These are phyloP conservation scores for Trichocladium antarcticum DNA, from an alignment of 495 filamentous ascomycete species.

Conservation along the genomic window DNA sequence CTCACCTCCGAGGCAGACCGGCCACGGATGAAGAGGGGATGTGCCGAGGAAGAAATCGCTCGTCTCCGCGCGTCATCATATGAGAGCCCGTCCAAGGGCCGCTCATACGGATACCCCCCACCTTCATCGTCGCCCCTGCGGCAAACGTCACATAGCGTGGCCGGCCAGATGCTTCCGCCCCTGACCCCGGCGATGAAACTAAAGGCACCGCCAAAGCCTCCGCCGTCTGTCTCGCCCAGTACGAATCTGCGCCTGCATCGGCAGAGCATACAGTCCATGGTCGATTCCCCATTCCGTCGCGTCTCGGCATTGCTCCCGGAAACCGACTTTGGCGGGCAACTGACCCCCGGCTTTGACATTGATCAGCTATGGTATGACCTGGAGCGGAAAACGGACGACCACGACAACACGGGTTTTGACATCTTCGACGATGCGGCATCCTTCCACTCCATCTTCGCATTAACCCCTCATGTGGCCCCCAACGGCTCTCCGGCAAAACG, in stretches of 20 bases:
- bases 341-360: slow-evolving; percentile 69
- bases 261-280: slow-evolving; percentile 71
- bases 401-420: slow-evolving; percentile 52
- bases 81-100: slow-evolving; percentile 71
- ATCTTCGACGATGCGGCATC: slow-evolving; percentile 56
- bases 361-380: slow-evolving; percentile 30
- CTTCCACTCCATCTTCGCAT: slow-evolving; percentile 31
- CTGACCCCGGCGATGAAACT: slow-evolving; percentile 82
- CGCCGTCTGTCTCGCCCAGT: slow-evolving; percentile 82
- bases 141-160: slow-evolving; percentile 35
- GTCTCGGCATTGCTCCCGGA: slow-evolving; percentile 46
- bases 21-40: slow-evolving; percentile 70
- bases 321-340: slow-evolving; percentile 49
- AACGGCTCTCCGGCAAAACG: slow-evolving; percentile 69
- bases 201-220: slow-evolving; percentile 67
- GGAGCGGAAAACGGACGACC: slow-evolving; percentile 41
- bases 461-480: slow-evolving; percentile 28
- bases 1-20: slow-evolving; percentile 66
- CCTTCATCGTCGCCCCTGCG: slow-evolving; percentile 50
- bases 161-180: slow-evolving; percentile 59
- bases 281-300: slow-evolving; percentile 74
- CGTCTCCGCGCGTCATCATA: slow-evolving; percentile 86
- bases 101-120: slow-evolving; percentile 37
- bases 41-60: slow-evolving; percentile 89
- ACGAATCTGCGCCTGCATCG: slow-evolving; percentile 91